These are phyloP conservation scores for Oidiodendron maius DNA, from an alignment of 495 filamentous ascomycete species.

Conservation along the genomic window DNA sequence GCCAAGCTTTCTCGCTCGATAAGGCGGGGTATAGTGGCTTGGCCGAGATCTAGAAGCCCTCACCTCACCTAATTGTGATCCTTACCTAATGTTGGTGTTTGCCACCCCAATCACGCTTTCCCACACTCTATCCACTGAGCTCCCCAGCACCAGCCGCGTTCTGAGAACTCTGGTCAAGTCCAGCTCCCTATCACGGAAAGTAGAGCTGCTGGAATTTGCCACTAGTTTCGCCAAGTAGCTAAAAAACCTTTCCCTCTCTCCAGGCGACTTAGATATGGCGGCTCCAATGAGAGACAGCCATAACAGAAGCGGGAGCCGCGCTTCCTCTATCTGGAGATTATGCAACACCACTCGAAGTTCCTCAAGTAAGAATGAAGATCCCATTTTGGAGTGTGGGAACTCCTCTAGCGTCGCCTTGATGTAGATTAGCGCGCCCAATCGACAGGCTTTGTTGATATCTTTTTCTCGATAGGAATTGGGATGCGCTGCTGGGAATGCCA, in stretches of 20 bases:
- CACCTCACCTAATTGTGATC: too few relatives aligned
- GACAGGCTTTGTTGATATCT: slow-evolving; percentile 5
- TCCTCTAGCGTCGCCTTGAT: slow-evolving; percentile 13
- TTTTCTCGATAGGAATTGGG: not conserved
- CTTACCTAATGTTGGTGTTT: too few relatives aligned
- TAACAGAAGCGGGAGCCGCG: not conserved
- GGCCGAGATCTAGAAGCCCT: too few relatives aligned
- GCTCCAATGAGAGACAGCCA: slow-evolving; percentile 6
- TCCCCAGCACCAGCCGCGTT: not conserved
- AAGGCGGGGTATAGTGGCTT: too few relatives aligned
- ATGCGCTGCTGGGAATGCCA: slow-evolving; percentile 3
- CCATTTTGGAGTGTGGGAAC: slow-evolving; percentile 7
- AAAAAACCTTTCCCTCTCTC: not conserved
- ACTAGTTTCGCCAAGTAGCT: not conserved
- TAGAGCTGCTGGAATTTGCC: too few relatives aligned
- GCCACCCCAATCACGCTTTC: not conserved
- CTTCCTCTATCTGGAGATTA: not conserved
- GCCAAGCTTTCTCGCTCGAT: too few relatives aligned
- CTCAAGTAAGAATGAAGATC: slow-evolving; percentile 6
- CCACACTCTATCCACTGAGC: not conserved
- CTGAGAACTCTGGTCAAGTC: not conserved
- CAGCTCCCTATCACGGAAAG: not conserved
- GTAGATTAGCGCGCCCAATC: slow-evolving; percentile 6
- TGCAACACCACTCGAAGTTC: slow-evolving; percentile 3
- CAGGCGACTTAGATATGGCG: not conserved